Evolutionary conservation across 768 basidiomycete genomes (phyloP), one percentile per base, ranked within the genome.

Genomic region (Pleurotus eryngii): DNA sequence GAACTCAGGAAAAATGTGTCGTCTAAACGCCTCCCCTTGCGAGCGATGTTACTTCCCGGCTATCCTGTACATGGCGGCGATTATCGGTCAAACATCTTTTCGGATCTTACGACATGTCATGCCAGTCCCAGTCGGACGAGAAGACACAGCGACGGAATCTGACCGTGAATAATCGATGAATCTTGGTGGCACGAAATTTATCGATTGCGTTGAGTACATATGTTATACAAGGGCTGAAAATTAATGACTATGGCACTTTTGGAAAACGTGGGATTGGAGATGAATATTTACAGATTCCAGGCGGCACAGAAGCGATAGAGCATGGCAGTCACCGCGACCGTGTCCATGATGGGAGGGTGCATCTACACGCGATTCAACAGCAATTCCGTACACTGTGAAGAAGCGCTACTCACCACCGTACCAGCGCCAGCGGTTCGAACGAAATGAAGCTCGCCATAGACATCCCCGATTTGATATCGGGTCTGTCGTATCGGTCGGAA

Each of bases 281-380:
- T 43, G 35, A 43, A 27, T 43, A 30, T 49, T 76, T 68, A 80
- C 47, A 81, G 70, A 63, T 79, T 79, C 76, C 77, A 82, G 49
- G 76, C 68, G 45, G 74, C 76, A 63, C 87, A 89, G 70, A 90
- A 89, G 48, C 92, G 86, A 73, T 89, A 92, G 37, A 93, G 78
- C 90, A 92, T 92, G 55, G 84, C 83, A 26, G 90, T 90, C 63
- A 93, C 84, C 24, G 87, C 87, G 59, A 93, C 90, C 46, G 83
- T 85, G 76, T 93, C 90, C 91, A 93, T 93, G 71, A 93, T 86
- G 62, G 91, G 91, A 51, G 90, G 90, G 68, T 91, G 90, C 78
- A 84, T 89, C 90, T 91, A 72, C 64, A 50, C 53, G 46, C 11
- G 46, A 24, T 18, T 51, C 45, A 62, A 42, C 55, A 17, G 46